phyloP scores from a whole-genome alignment of 179 eudicot genomes.

The Spinacia oleracea region DNA sequence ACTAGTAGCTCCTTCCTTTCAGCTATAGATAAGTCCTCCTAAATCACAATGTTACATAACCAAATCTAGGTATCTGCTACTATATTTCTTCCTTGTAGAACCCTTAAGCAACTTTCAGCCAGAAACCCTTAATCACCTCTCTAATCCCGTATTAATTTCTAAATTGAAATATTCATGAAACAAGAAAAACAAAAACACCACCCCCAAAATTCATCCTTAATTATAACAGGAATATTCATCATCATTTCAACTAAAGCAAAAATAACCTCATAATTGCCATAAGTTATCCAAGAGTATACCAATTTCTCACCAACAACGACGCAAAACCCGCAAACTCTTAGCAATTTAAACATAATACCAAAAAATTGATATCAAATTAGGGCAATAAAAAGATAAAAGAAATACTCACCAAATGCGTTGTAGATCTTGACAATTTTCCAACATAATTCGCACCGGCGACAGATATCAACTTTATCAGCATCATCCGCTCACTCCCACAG shows the following conservation, averaged over 20 bases:
- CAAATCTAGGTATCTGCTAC: neutral
- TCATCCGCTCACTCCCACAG: constrained; percentile 61
- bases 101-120: neutral
- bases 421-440: constrained; percentile 57
- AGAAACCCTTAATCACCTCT: neutral
- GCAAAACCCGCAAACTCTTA: neutral
- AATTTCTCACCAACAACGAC: neutral
- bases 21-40: neutral
- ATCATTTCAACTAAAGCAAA: neutral
- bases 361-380: neutral
- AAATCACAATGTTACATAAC: neutral
- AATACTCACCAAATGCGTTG: constrained; percentile 69
- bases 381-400: neutral
- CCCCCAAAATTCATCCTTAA: neutral
- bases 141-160: neutral
- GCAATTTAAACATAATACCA: neutral
- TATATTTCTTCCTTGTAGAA: neutral
- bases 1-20: neutral
- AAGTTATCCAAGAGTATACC: neutral
- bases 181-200: neutral
- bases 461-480: constrained; percentile 61
- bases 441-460: constrained; percentile 65
- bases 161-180: neutral
- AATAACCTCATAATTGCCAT: neutral
- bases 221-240: neutral